A percentile compares a stretch with the other conserved stretches of the same genome.
Conservation (phyloP, 768 basidiomycete species). For the Suillus occidentalis region DNA sequence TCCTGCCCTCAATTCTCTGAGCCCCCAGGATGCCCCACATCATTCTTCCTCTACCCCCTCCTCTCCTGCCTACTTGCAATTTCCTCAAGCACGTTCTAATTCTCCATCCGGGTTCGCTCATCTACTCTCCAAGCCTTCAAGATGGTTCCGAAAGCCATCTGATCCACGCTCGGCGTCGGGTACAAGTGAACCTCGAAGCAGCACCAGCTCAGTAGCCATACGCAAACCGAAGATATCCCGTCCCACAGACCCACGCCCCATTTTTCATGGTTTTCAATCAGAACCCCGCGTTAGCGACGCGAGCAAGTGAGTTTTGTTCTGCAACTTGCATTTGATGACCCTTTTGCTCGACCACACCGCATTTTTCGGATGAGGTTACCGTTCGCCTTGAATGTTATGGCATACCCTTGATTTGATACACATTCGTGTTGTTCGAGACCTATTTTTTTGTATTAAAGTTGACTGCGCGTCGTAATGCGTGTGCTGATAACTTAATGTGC, state of each 20-base stretch:
- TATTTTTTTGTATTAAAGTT: background rate
- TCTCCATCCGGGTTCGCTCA: slow-evolving; percentile 67
- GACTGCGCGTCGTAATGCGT: background rate
- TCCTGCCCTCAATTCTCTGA: slow-evolving; percentile 39
- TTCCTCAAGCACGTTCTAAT: slow-evolving; percentile 51
- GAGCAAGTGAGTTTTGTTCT: slow-evolving; percentile 47
- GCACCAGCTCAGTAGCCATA: slow-evolving; percentile 38
- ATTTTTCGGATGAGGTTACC: background rate
- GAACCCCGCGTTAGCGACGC: slow-evolving; percentile 52
- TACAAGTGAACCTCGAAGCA: slow-evolving; percentile 48
- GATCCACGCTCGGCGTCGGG: slow-evolving; percentile 44
- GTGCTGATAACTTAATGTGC: slow-evolving; percentile 22
- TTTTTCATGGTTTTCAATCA: slow-evolving; percentile 44
- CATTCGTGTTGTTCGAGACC: slow-evolving; percentile 9
- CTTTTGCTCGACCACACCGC: background rate
- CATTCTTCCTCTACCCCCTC: slow-evolving; percentile 24
- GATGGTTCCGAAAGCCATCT: slow-evolving; percentile 72
- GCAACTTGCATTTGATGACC: background rate
- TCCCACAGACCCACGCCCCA: slow-evolving; percentile 80
- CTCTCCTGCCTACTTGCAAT: slow-evolving; percentile 37
- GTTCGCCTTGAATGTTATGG: slow-evolving; percentile 1
- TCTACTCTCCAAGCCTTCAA: slow-evolving; percentile 65
- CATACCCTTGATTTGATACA: slow-evolving; percentile 1
- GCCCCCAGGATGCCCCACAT: slow-evolving; percentile 34
- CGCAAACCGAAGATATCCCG: slow-evolving; percentile 82